phyloP scores from a whole-genome alignment of 805 yeast genomes.

The Spencermartinsiella europaea region DNA sequence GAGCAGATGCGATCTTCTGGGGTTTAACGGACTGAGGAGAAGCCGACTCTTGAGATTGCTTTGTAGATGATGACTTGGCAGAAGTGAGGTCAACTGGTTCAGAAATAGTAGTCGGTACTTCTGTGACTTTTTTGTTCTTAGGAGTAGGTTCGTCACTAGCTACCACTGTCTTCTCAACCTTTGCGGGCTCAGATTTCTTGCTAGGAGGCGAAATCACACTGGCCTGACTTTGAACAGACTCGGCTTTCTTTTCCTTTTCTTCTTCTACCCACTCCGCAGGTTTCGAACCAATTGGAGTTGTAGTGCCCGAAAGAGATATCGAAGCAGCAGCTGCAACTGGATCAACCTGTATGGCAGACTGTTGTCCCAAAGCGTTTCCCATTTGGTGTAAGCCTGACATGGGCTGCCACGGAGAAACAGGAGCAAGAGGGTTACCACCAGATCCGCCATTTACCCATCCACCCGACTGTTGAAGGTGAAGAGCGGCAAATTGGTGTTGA shows the following conservation, averaged over 20 bases:
- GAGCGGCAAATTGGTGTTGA: conserved; percentile 6
- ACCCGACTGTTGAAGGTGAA: conserved; percentile 7
- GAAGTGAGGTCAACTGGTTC: no score
- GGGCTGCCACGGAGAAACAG: conserved; percentile 17
- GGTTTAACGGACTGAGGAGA: no score
- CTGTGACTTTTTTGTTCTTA: no score
- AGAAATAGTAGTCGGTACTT: no score
- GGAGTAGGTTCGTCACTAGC: not conserved
- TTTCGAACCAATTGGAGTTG: not conserved
- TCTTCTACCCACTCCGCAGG: not conserved
- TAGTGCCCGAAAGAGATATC: not conserved
- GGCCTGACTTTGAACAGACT: conserved; percentile 3
- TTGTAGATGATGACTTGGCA: no score
- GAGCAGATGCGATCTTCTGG: no score
- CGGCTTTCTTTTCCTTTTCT: not conserved
- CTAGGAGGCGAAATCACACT: not conserved
- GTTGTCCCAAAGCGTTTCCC: not conserved
- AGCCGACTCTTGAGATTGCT: no score
- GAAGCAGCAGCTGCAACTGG: not conserved
- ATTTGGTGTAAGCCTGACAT: not conserved
- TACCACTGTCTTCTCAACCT: not conserved
- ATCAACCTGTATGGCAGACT: no score
- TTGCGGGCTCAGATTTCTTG: not conserved
- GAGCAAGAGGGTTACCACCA: conserved; percentile 8
- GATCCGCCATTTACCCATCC: not conserved